These are phyloP conservation scores for Arxiozyma heterogenica DNA, from an alignment of 1,139 yeast genomes.

Conservation along the genomic window DNA sequence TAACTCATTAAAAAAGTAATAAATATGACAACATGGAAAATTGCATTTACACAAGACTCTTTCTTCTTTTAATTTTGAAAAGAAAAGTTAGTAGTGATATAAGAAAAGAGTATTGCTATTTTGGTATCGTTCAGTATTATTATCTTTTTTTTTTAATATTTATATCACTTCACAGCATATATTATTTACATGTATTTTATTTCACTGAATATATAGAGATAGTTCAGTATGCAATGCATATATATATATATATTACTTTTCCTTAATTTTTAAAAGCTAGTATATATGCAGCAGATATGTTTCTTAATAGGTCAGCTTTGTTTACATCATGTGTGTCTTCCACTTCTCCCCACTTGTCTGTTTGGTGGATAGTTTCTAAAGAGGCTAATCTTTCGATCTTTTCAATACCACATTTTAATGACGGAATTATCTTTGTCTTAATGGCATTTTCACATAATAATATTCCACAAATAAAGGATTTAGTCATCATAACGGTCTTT, in stretches of 20 bases:
- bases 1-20: constrained; percentile 2
- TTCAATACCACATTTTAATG: constrained; percentile 39
- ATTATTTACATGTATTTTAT: neutral
- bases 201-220: neutral
- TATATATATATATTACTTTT: neutral
- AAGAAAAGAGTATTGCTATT: too few species aligned
- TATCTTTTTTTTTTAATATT: too few species aligned
- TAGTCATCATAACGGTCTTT: constrained; percentile 73
- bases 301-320: constrained; percentile 77
- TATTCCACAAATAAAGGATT: constrained; percentile 75
- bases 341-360: constrained; percentile 93
- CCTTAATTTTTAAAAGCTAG: constrained; percentile 34
- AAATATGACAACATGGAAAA: neutral
- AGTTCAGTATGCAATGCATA: neutral
- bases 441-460: constrained; percentile 29
- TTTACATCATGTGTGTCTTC: constrained; percentile 98
- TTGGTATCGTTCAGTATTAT: too few species aligned
- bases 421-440: constrained; percentile 18
- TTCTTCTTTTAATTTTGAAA: neutral
- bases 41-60: neutral
- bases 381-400: constrained; percentile 72
- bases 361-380: constrained; percentile 75
- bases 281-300: constrained; percentile 73
- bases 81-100: neutral
- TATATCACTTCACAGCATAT: neutral